Percentiles rank a stretch among this genome's conserved stretches.
phyloP scores from a whole-genome alignment of 352 stramenopile species.

The Elongisporangium prolatum region DNA sequence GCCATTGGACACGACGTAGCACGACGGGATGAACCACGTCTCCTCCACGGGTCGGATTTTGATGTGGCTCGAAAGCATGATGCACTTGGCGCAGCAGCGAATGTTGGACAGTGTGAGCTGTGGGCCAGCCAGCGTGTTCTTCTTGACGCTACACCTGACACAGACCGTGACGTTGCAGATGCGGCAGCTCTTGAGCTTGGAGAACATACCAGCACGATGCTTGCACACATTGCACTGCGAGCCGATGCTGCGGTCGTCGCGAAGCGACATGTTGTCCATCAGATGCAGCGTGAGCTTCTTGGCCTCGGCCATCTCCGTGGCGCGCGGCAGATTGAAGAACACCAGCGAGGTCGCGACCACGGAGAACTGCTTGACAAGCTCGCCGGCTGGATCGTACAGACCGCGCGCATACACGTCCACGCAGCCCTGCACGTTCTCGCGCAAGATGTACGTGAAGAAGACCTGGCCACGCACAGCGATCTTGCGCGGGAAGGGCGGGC shows the following conservation, averaged over 20 bases:
- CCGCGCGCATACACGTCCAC: conserved; percentile 42
- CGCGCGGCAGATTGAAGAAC: no score
- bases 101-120: conserved; percentile 13
- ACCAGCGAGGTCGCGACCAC: no score
- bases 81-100: conserved; percentile 29
- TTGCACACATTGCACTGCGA: no score
- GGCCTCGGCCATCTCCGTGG: no score
- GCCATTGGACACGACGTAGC: no score
- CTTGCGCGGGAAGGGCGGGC: conserved; percentile 25
- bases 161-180: conserved; percentile 42
- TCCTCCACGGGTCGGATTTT: no score
- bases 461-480: conserved; percentile 15
- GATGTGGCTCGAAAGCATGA: conserved; percentile 3
- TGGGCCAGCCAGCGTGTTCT: conserved; percentile 30
- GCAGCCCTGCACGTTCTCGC: conserved; percentile 27
- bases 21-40: no score
- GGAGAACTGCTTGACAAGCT: no score
- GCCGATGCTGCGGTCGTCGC: no score
- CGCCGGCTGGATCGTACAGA: conserved; percentile 26
- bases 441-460: conserved; percentile 30
- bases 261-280: no score
- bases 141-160: conserved; percentile 40
- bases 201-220: no score
- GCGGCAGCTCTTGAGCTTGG: conserved; percentile 22
- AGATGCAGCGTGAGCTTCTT: no score